Evolutionary conservation across 129 eudicot species (phyloP).

Genomic region (Kitagawia praeruptora): DNA sequence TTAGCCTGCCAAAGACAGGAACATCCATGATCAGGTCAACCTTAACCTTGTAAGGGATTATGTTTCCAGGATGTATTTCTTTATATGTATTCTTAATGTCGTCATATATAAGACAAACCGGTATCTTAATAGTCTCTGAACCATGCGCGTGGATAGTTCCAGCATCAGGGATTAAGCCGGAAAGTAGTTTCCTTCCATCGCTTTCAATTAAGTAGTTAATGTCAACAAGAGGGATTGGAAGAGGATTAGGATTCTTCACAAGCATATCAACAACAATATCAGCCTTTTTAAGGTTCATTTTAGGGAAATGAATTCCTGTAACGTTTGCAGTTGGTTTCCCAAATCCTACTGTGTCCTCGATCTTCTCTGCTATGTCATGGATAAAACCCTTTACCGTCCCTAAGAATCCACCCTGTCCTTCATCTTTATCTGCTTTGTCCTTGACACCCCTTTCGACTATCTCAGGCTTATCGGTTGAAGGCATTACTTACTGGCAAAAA

Average conservation of each 20-base stretch:
- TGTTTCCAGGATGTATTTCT: constrained; percentile 83
- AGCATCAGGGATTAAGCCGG: constrained; percentile 93
- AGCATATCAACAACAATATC: constrained; percentile 84
- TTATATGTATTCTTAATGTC: constrained; percentile 67
- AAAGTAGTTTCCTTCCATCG: constrained; percentile 83
- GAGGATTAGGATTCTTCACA: constrained; percentile 76
- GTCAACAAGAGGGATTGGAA: constrained; percentile 95
- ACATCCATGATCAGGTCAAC: constrained; percentile 87
- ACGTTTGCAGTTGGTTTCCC: constrained; percentile 97
- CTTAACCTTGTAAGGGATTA: constrained; percentile 75
- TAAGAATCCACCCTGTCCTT: constrained; percentile 69
- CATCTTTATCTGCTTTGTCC: constrained; percentile 44
- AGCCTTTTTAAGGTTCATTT: constrained; percentile 59
- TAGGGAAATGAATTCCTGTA: constrained; percentile 69
- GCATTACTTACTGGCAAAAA: constrained; percentile 39
- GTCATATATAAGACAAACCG: constrained; percentile 48
- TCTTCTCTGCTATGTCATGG: constrained; percentile 82
- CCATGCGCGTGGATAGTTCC: constrained; percentile 96
- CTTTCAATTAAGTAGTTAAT: constrained; percentile 82
- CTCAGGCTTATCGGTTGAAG: constrained; percentile 61
- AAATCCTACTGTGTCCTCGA: constrained; percentile 77
- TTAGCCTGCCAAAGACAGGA: constrained; percentile 84
- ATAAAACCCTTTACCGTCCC: constrained; percentile 77
- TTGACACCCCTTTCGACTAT: constrained; percentile 54
- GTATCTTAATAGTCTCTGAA: constrained; percentile 85